These are phyloP conservation scores for Saccharomycopsis malanga DNA, from an alignment of 805 yeast genomes.

Conservation along the genomic window DNA sequence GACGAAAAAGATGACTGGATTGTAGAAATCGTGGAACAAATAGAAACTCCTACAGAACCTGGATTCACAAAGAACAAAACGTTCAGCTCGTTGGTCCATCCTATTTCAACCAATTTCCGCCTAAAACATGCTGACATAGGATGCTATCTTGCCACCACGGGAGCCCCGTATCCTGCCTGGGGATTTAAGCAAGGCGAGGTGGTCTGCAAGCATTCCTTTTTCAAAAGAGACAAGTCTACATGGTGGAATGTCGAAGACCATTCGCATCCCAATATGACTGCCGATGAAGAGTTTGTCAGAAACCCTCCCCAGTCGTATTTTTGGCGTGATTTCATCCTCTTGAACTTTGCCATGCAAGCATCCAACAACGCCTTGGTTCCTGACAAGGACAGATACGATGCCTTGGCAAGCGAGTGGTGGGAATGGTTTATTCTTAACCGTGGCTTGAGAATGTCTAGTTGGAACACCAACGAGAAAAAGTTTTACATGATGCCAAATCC, in stretches of 20 bases:
- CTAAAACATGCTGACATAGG: constrained; percentile 55
- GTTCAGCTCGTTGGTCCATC: constrained; percentile 50
- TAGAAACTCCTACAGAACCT: constrained; percentile 4
- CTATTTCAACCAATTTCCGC: constrained; percentile 70
- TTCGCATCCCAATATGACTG: constrained; percentile 40
- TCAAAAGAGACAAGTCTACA: constrained; percentile 51
- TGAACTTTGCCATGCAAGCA: constrained; percentile 77
- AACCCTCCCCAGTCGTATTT: constrained; percentile 46
- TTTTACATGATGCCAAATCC: constrained; percentile 69
- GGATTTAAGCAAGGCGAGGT: constrained; percentile 82
- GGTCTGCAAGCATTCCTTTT: constrained; percentile 50
- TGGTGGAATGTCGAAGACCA: constrained; percentile 83
- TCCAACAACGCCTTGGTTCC: constrained; percentile 78
- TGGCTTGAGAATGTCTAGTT: constrained; percentile 73
- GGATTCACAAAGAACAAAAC: constrained; percentile 24
- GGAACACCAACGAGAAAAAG: constrained; percentile 50
- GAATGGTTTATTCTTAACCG: constrained; percentile 69
- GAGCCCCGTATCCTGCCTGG: constrained; percentile 67
- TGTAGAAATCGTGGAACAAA: constrained; percentile 68
- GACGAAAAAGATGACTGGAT: constrained; percentile 89
- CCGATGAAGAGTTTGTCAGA: constrained; percentile 30
- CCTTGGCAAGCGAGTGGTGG: constrained; percentile 71
- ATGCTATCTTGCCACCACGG: constrained; percentile 74
- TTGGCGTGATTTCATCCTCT: constrained; percentile 59
- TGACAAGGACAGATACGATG: constrained; percentile 63